Percentiles rank a stretch among this genome's conserved stretches.
phyloP scores from a whole-genome alignment of 73 alveolate genomes.

The Paramecium biaurelia region DNA sequence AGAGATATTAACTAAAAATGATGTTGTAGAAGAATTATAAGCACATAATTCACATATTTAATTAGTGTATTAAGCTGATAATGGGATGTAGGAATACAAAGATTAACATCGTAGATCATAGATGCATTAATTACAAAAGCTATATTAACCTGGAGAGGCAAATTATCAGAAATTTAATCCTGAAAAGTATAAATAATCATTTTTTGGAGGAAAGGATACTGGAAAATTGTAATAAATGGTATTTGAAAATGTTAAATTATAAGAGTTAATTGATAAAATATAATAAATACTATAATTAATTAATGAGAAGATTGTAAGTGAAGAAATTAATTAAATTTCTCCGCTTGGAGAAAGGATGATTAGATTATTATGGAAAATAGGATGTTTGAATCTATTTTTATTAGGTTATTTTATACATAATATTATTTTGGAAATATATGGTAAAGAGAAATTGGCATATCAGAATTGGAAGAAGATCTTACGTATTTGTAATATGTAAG shows the following conservation, averaged over 20 bases:
- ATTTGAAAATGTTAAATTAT: not conserved
- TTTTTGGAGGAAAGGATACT: not conserved
- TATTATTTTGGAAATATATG: not conserved
- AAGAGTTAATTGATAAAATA: not conserved
- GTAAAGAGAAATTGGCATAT: conserved; percentile 7
- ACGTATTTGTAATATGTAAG: conserved; percentile 4
- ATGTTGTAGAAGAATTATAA: not conserved
- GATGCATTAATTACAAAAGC: not conserved
- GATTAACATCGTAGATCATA: not conserved
- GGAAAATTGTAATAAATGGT: not conserved
- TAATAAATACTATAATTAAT: not conserved
- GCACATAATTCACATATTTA: not conserved
- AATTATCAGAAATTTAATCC: conserved; percentile 3
- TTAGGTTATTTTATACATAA: not conserved
- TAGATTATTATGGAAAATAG: conserved; percentile 13
- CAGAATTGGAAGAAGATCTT: conserved; percentile 27
- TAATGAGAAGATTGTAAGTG: not conserved
- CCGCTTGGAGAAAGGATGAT: conserved; percentile 31
- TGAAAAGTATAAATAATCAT: not conserved
- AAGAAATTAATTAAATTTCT: not conserved
- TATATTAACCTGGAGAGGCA: conserved; percentile 41
- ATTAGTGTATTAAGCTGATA: not conserved
- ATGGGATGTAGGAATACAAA: not conserved
- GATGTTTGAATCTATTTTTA: not conserved
- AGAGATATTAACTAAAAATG: not conserved